Evolutionary conservation across 345 rosid species (phyloP).

Genomic region (Populus euphratica): DNA sequence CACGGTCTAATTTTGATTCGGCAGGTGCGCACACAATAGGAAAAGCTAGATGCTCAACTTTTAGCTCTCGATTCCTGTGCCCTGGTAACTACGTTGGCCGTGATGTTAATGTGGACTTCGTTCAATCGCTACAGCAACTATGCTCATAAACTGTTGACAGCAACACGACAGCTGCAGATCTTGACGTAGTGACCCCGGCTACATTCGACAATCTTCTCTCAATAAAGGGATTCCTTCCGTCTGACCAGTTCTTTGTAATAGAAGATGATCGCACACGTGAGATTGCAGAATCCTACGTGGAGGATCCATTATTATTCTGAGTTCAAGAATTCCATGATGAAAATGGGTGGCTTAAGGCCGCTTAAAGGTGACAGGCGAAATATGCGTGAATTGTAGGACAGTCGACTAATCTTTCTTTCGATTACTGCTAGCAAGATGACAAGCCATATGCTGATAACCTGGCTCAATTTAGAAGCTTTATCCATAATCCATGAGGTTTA

Average conservation of each 20-base stretch:
- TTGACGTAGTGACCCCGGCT: slow-evolving; percentile 64
- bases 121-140: slow-evolving; percentile 57
- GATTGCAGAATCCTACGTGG: slow-evolving; percentile 51
- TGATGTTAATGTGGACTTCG: slow-evolving; percentile 48
- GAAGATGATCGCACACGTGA: slow-evolving; percentile 44
- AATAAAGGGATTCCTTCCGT: slow-evolving; percentile 71
- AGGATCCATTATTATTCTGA: slow-evolving; percentile 47
- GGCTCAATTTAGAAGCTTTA: not conserved
- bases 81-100: too few relatives aligned
- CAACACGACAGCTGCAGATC: slow-evolving; percentile 43
- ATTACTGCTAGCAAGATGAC: not conserved
- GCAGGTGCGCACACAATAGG: slow-evolving; percentile 82
- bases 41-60: slow-evolving; percentile 71
- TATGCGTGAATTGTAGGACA: slow-evolving; percentile 49
- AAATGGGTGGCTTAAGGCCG: slow-evolving; percentile 50
- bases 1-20: not conserved
- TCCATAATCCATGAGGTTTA: not conserved
- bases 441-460: not conserved
- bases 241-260: slow-evolving; percentile 63
- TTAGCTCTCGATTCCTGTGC: slow-evolving; percentile 54
- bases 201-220: slow-evolving; percentile 80
- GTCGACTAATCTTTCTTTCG: slow-evolving; percentile 26
- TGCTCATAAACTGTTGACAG: slow-evolving; percentile 35
- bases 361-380: slow-evolving; percentile 35
- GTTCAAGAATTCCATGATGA: slow-evolving; percentile 61